Evolutionary conservation across 192 early-diverging fungal species (phyloP).

Genomic region (Backusella westeae): DNA sequence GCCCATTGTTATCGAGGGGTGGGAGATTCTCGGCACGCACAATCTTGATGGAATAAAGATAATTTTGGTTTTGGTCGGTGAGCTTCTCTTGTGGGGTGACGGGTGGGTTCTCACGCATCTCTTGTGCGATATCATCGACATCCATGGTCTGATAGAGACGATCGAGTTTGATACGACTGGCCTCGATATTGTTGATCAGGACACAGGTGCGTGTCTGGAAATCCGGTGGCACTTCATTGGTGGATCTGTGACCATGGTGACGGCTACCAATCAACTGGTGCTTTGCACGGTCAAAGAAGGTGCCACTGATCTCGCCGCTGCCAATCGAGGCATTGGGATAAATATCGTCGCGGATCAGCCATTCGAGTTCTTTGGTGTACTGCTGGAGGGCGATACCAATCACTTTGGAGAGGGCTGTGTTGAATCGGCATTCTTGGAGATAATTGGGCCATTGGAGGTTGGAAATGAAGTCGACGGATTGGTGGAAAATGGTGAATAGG

Average conservation of each 20-base stretch:
- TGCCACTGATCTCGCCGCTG: neutral
- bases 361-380: conserved; percentile 54
- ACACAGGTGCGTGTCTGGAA: conserved; percentile 53
- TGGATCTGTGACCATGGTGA: neutral
- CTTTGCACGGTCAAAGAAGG: conserved; percentile 25
- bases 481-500: conserved; percentile 77
- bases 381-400: conserved; percentile 62
- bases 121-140: conserved; percentile 48
- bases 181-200: conserved; percentile 58
- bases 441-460: conserved; percentile 65
- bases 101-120: conserved; percentile 33
- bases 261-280: conserved; percentile 23
- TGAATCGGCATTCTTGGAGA: conserved; percentile 58
- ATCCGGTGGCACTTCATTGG: conserved; percentile 42
- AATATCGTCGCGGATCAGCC: conserved; percentile 43
- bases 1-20: conserved; percentile 59
- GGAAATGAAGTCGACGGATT: conserved; percentile 67
- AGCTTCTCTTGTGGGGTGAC: conserved; percentile 16
- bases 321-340: conserved; percentile 23
- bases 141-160: conserved; percentile 56
- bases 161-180: conserved; percentile 47
- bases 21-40: conserved; percentile 63
- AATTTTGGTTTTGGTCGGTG: conserved; percentile 30
- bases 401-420: conserved; percentile 63
- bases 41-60: conserved; percentile 68